Conservation (phyloP, 805 yeast species). For the Candida boleticola region DNA sequence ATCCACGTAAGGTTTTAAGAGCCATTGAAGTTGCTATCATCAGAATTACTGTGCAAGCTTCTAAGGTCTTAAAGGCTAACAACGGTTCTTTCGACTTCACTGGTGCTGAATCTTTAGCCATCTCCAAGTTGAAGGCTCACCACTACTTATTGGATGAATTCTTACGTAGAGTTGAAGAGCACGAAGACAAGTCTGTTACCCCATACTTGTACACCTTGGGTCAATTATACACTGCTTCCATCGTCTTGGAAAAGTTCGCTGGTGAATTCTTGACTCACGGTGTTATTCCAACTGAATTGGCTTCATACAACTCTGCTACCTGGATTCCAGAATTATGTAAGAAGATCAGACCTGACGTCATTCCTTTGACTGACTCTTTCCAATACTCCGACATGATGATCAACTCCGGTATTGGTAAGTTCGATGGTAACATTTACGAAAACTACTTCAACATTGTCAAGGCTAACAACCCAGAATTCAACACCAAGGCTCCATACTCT, state of each 20-base stretch:
- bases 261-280: conserved; percentile 37
- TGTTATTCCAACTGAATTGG: conserved; percentile 30
- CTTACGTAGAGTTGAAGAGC: conserved; percentile 19
- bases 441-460: conserved; percentile 40
- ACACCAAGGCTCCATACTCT: conserved; percentile 42
- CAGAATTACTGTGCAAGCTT: conserved; percentile 30
- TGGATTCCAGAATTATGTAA: conserved; percentile 31
- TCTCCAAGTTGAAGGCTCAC: conserved; percentile 44
- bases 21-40: conserved; percentile 42
- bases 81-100: conserved; percentile 34
- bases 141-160: conserved; percentile 37
- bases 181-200: conserved; percentile 20
- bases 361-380: conserved; percentile 44
- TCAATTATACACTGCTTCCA: conserved; percentile 31
- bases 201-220: conserved; percentile 32
- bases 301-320: conserved; percentile 23
- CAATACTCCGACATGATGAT: conserved; percentile 42
- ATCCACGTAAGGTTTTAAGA: conserved; percentile 28
- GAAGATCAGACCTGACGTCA: conserved; percentile 39
- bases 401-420: conserved; percentile 41
- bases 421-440: conserved; percentile 44
- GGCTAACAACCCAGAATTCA: conserved; percentile 27
- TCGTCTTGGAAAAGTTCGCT: conserved; percentile 32
- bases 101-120: conserved; percentile 35
- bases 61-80: conserved; percentile 23